phyloP scores from a whole-genome alignment of 345 rosid genomes.

The Pistacia atlantica region DNA sequence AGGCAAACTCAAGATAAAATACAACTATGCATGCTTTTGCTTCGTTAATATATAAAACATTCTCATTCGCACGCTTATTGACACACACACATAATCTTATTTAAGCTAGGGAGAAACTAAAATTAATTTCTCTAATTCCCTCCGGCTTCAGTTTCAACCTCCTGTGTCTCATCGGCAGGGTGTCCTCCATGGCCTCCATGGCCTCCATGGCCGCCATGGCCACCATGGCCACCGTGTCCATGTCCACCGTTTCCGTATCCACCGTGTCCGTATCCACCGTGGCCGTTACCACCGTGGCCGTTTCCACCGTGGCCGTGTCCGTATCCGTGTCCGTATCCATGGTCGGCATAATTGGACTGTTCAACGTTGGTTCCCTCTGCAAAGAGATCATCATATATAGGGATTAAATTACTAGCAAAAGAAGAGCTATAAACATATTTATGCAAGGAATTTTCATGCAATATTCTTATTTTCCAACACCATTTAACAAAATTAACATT shows the following conservation, averaged over 20 bases:
- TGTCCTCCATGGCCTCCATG: constrained; percentile 7
- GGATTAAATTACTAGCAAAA: neutral
- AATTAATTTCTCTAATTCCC: neutral
- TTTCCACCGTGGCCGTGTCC: constrained; percentile 1
- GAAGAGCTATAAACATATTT: neutral
- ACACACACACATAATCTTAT: too few species aligned
- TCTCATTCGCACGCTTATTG: too few species aligned
- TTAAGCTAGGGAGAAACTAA: too few species aligned
- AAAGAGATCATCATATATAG: neutral
- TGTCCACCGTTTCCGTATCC: constrained; percentile 12
- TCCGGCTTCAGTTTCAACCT: constrained; percentile 1
- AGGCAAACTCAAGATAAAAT: too few species aligned
- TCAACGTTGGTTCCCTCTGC: neutral
- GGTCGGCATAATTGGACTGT: neutral
- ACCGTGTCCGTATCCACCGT: constrained; percentile 1
- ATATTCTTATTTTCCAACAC: too few species aligned
- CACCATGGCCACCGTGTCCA: constrained; percentile 14
- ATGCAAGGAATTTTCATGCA: neutral
- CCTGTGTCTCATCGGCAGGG: neutral
- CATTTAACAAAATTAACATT: too few species aligned
- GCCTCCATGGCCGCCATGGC: constrained; percentile 16
- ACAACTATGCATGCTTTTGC: too few species aligned
- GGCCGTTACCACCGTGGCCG: neutral
- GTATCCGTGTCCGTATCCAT: neutral
- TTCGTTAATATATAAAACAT: too few species aligned